These are phyloP conservation scores for Leptoxyphium fumago DNA, from an alignment of 2,329 filamentous ascomycete genomes.

Conservation along the genomic window DNA sequence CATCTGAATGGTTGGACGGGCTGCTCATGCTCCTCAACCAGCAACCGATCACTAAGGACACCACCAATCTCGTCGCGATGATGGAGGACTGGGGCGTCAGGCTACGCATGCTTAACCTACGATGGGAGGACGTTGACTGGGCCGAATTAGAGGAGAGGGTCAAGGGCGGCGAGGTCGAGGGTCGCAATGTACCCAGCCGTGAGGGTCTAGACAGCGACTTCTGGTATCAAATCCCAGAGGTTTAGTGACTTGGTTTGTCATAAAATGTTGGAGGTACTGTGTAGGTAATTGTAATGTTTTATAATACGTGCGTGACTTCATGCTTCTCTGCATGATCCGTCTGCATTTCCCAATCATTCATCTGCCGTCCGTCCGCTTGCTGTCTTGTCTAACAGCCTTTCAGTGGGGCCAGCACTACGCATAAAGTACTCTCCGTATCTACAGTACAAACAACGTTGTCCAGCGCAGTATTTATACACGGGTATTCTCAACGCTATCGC, in stretches of 20 bases:
- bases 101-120: slow-evolving; percentile 80
- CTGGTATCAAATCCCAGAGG: slow-evolving; percentile 53
- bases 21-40: slow-evolving; percentile 90
- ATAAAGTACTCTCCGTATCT: too few relatives aligned
- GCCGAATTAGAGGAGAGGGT: slow-evolving; percentile 24
- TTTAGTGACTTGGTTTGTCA: not conserved
- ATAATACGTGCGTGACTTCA: too few relatives aligned
- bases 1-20: slow-evolving; percentile 93
- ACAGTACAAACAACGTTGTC: too few relatives aligned
- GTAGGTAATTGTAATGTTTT: too few relatives aligned
- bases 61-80: slow-evolving; percentile 72
- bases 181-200: slow-evolving; percentile 60
- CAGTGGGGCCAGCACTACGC: too few relatives aligned
- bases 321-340: too few relatives aligned
- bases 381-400: too few relatives aligned
- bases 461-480: too few relatives aligned
- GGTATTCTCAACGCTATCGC: too few relatives aligned
- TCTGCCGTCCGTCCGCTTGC: too few relatives aligned
- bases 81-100: slow-evolving; percentile 85
- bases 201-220: slow-evolving; percentile 86
- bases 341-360: too few relatives aligned
- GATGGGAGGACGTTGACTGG: slow-evolving; percentile 60
- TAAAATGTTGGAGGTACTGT: too few relatives aligned
- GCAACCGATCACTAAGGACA: slow-evolving; percentile 91
- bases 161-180: slow-evolving; percentile 28